A percentile compares a stretch with the other conserved stretches of the same genome.
Evolutionary conservation across 768 basidiomycete genomes (phyloP).

Genomic region (Termitomyces sp.): DNA sequence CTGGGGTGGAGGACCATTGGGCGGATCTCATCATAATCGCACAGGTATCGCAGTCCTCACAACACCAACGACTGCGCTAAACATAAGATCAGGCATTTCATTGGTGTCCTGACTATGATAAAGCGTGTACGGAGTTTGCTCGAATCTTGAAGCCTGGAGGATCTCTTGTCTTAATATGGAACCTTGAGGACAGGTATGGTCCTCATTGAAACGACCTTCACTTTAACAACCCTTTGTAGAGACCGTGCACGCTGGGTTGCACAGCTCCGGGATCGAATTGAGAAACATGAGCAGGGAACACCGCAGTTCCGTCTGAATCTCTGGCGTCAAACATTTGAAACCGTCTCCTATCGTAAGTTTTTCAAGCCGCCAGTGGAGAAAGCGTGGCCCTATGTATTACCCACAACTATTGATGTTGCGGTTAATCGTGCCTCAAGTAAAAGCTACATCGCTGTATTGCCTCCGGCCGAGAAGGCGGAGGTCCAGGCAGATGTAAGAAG

Average conservation of each 20-base stretch:
- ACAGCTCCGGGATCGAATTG: constrained; percentile 64
- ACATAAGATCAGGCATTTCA: constrained; percentile 63
- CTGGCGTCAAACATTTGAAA: constrained; percentile 72
- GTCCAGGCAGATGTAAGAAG: constrained; percentile 48
- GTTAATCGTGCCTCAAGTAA: constrained; percentile 75
- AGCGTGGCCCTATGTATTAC: constrained; percentile 48
- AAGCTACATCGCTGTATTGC: constrained; percentile 74
- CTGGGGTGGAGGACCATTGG: constrained; percentile 59
- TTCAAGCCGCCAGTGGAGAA: constrained; percentile 63
- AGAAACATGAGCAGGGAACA: constrained; percentile 64
- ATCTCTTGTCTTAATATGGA: constrained; percentile 78
- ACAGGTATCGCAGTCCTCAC: constrained; percentile 41
- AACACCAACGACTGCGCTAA: background rate
- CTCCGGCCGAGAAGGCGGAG: constrained; percentile 51
- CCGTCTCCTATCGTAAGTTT: constrained; percentile 49
- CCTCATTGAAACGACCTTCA: background rate
- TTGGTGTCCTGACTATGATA: constrained; percentile 83
- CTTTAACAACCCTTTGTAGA: constrained; percentile 26
- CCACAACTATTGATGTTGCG: constrained; percentile 50
- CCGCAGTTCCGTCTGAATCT: constrained; percentile 79
- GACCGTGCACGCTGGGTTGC: constrained; percentile 71
- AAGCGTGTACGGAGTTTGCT: constrained; percentile 71
- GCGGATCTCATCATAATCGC: constrained; percentile 80
- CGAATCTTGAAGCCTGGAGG: constrained; percentile 80
- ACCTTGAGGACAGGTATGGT: constrained; percentile 75